Percentiles rank a stretch among this genome's conserved stretches.
These are phyloP conservation scores for Aspergillus neoniger DNA, from an alignment of 2,329 filamentous ascomycete species.

Conservation along the genomic window DNA sequence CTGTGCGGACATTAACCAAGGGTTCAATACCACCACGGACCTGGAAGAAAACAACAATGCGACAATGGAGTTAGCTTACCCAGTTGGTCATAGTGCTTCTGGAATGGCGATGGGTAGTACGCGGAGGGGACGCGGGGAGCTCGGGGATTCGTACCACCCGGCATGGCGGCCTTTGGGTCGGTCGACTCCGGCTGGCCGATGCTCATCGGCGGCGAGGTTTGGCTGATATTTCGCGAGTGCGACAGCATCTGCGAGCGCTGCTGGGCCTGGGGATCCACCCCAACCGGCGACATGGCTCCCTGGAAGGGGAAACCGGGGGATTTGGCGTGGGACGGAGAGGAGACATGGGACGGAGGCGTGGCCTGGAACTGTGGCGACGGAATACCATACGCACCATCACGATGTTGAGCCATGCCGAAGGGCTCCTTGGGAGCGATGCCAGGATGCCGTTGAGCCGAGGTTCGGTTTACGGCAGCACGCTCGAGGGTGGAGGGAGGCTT, in stretches of 20 bases:
- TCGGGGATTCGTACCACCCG: constrained; percentile 30
- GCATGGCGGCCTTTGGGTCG: constrained; percentile 37
- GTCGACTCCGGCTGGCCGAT: constrained; percentile 41
- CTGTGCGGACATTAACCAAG: constrained; percentile 66
- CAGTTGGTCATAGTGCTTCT: constrained; percentile 92
- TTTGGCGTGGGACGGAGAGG: constrained; percentile 64
- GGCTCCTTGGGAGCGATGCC: constrained; percentile 71
- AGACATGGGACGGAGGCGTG: constrained; percentile 77
- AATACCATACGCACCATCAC: constrained; percentile 40
- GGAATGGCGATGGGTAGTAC: constrained; percentile 85
- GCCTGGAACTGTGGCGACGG: constrained; percentile 75
- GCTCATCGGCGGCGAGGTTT: constrained; percentile 37
- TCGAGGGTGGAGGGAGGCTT: constrained; percentile 77
- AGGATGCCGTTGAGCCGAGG: constrained; percentile 69
- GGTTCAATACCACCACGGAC: constrained; percentile 62
- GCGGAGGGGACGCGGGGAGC: constrained; percentile 46
- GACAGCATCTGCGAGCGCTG: constrained; percentile 51
- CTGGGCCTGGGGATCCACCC: constrained; percentile 52
- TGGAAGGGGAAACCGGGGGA: constrained; percentile 64
- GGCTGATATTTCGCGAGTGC: constrained; percentile 39
- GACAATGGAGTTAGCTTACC: constrained; percentile 70
- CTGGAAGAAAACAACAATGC: constrained; percentile 40
- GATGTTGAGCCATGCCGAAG: constrained; percentile 52
- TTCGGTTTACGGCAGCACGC: constrained; percentile 77
- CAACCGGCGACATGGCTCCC: constrained; percentile 63